A percentile compares a stretch with the other conserved stretches of the same genome.
Conservation (phyloP, 2,329 filamentous ascomycete species). For the Juglanconis juglandina region DNA sequence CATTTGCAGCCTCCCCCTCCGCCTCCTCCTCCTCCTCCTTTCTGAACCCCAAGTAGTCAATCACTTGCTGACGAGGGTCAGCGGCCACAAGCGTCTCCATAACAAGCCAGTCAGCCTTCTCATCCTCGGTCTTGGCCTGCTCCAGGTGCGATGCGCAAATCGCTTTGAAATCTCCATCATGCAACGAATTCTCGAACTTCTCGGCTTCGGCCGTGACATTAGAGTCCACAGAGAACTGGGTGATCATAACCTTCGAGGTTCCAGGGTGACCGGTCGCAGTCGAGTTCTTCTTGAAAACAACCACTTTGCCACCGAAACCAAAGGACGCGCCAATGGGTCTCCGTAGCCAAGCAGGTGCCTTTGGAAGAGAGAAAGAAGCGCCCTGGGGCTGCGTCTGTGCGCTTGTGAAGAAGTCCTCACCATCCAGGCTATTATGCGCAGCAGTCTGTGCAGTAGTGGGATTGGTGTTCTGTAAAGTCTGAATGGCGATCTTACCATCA, state of each 20-base stretch:
- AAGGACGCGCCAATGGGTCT: conserved; percentile 83
- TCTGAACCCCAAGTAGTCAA: conserved; percentile 86
- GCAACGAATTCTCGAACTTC: conserved; percentile 79
- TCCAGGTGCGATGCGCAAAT: conserved; percentile 80
- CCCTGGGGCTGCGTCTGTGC: conserved; percentile 89
- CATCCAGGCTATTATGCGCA: conserved; percentile 70
- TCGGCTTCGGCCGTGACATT: conserved; percentile 80
- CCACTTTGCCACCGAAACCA: conserved; percentile 90
- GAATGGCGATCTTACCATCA: conserved; percentile 91
- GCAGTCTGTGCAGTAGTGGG: conserved; percentile 65
- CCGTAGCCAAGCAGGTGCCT: conserved; percentile 88
- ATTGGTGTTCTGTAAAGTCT: conserved; percentile 93
- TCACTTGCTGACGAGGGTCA: conserved; percentile 80
- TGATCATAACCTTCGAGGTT: conserved; percentile 76
- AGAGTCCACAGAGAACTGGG: conserved; percentile 83
- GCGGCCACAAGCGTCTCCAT: conserved; percentile 83
- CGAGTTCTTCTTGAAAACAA: conserved; percentile 64
- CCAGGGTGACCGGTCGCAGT: conserved; percentile 59
- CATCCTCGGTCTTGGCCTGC: conserved; percentile 76
- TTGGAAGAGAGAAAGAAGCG: conserved; percentile 79
- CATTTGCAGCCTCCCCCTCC: conserved; percentile 31
- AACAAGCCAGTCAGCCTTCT: conserved; percentile 94
- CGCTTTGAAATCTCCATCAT: conserved; percentile 69
- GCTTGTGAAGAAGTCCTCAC: conserved; percentile 94
- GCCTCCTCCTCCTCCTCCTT: conserved; percentile 51